These are phyloP conservation scores for Odontarrhena argentea DNA, from an alignment of 345 rosid genomes.

Conservation along the genomic window DNA sequence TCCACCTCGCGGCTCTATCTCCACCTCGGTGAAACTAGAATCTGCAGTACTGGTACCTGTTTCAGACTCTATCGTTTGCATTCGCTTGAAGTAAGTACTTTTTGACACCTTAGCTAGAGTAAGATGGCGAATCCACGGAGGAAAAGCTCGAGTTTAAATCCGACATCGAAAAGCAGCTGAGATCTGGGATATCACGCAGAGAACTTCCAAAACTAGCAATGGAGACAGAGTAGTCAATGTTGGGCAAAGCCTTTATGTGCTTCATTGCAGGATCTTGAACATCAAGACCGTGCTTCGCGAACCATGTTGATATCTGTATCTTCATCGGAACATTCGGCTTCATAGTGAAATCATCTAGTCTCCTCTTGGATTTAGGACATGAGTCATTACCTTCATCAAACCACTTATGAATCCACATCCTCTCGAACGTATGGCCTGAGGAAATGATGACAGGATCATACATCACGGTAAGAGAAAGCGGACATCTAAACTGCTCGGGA, in stretches of 20 bases:
- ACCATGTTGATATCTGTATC: constrained; percentile 77
- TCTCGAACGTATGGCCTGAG: constrained; percentile 84
- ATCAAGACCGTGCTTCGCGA: constrained; percentile 48
- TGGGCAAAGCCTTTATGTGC: constrained; percentile 17
- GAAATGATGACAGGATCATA: constrained; percentile 84
- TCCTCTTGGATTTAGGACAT: constrained; percentile 65
- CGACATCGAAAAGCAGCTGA: constrained; percentile 58
- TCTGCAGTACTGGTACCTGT: constrained; percentile 31
- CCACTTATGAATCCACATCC: constrained; percentile 82
- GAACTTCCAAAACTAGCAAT: constrained; percentile 69
- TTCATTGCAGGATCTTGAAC: constrained; percentile 53
- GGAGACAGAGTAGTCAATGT: constrained; percentile 55
- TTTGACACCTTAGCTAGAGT: constrained; percentile 41
- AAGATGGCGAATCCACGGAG: constrained; percentile 35
- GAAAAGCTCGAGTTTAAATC: constrained; percentile 56
- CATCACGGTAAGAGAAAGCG: constrained; percentile 74
- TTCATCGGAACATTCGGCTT: constrained; percentile 58
- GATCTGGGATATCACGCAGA: constrained; percentile 59
- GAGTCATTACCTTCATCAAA: constrained; percentile 69
- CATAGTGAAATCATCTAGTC: constrained; percentile 46
- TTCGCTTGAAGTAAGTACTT: constrained; percentile 35
- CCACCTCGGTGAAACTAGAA: constrained; percentile 35
- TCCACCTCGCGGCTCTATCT: constrained; percentile 45
- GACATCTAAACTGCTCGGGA: constrained; percentile 69
- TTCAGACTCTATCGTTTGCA: constrained; percentile 38